Evolutionary conservation across 2,329 filamentous ascomycete species (phyloP).

Genomic region (Xylaria sp.): DNA sequence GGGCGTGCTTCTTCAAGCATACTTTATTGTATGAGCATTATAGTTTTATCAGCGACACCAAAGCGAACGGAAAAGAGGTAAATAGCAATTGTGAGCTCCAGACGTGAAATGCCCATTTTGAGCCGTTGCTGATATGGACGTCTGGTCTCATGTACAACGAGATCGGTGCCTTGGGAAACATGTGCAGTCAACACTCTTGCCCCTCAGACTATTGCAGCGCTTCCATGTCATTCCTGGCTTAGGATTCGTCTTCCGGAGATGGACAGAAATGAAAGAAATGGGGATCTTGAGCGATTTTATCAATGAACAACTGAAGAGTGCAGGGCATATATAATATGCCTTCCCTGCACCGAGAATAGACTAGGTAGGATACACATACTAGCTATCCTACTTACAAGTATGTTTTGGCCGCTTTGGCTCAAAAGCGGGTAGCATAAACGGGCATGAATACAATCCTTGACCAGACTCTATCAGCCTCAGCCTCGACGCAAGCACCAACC

Average conservation of each 20-base stretch:
- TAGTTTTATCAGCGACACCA: constrained; percentile 6
- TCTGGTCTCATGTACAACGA: not conserved
- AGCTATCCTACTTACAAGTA: not conserved
- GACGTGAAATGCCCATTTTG: not conserved
- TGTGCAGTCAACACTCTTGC: not conserved
- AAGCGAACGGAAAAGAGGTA: not conserved
- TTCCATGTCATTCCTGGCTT: not conserved
- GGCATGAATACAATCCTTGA: not conserved
- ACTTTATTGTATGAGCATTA: constrained; percentile 8
- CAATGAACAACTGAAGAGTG: no score
- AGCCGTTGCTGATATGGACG: not conserved
- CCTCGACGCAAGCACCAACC: not conserved
- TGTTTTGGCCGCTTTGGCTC: not conserved
- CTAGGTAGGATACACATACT: no score
- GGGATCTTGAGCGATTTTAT: no score
- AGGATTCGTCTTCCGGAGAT: not conserved
- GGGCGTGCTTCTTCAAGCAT: not conserved
- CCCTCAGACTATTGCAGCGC: not conserved
- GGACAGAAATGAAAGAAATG: not conserved
- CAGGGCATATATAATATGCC: no score
- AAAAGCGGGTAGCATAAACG: not conserved
- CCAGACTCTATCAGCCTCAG: not conserved
- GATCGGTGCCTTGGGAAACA: not conserved
- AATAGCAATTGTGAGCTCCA: not conserved
- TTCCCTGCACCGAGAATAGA: no score